Evolutionary conservation across 169 alveolate genomes (phyloP).

Genomic region (Plasmodium relictum): DNA sequence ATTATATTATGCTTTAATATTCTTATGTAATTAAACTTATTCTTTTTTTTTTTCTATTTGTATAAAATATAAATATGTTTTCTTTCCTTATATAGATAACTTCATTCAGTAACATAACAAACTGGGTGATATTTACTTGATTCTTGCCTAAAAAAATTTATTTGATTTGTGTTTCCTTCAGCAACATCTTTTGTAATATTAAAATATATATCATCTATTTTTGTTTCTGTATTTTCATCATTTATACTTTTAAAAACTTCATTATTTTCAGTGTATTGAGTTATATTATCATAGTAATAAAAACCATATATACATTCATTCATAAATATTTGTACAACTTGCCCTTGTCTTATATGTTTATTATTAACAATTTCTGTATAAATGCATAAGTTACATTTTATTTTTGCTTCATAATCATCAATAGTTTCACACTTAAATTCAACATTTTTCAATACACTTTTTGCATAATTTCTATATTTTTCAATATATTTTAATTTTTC

Average conservation of each 20-base stretch:
- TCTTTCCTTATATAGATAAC: too few relatives aligned
- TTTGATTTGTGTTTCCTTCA: conserved; percentile 29
- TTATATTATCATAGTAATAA: conserved; percentile 59
- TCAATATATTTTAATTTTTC: conserved; percentile 62
- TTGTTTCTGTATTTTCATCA: conserved; percentile 7
- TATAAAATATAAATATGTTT: too few relatives aligned
- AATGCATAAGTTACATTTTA: conserved; percentile 53
- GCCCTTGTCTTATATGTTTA: conserved; percentile 71
- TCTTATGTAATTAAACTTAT: background rate
- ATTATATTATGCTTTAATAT: background rate
- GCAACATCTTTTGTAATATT: conserved; percentile 56
- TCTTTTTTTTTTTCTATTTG: too few relatives aligned
- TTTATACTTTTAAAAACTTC: background rate
- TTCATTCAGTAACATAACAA: conserved; percentile 46
- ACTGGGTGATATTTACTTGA: conserved; percentile 65
- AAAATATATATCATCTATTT: conserved; percentile 42
- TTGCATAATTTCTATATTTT: conserved; percentile 69
- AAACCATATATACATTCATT: conserved; percentile 68
- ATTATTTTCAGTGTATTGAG: conserved; percentile 32
- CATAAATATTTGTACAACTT: conserved; percentile 48
- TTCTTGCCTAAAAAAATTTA: conserved; percentile 44
- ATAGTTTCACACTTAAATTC: conserved; percentile 56
- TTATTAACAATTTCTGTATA: conserved; percentile 55
- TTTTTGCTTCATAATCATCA: conserved; percentile 38
- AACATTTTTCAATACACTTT: conserved; percentile 36